A percentile compares a stretch with the other conserved stretches of the same genome.
phyloP scores from a whole-genome alignment of 495 filamentous ascomycete genomes.

The Aspergillus ostianus region DNA sequence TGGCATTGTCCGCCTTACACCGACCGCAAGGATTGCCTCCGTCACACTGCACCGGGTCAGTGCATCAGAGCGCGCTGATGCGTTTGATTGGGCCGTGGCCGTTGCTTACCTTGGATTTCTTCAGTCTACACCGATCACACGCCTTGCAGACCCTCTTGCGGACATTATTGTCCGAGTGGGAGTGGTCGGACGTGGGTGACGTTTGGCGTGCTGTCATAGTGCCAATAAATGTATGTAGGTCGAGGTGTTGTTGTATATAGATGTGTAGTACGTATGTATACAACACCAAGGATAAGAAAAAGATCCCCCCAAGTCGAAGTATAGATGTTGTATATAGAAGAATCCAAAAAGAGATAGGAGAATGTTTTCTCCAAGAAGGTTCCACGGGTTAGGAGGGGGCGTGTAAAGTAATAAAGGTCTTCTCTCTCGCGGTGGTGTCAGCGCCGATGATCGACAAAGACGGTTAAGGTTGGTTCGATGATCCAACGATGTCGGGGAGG shows the following conservation, averaged over 20 bases:
- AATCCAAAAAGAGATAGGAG: not conserved
- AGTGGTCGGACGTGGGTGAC: slow-evolving; percentile 44
- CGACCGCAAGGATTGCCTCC: slow-evolving; percentile 58
- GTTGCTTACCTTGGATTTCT: slow-evolving; percentile 61
- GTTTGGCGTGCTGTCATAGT: slow-evolving; percentile 49
- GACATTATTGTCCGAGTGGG: slow-evolving; percentile 42
- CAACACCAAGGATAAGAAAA: not conserved
- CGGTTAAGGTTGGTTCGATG: slow-evolving; percentile 20
- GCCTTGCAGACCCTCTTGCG: slow-evolving; percentile 64
- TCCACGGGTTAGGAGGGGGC: not conserved
- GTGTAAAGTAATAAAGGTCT: not conserved
- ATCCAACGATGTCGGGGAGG: slow-evolving; percentile 18
- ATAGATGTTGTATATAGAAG: not conserved
- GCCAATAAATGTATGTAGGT: slow-evolving; percentile 17
- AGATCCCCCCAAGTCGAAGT: not conserved
- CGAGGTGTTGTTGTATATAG: not conserved
- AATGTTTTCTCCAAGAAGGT: not conserved
- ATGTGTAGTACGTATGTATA: not conserved
- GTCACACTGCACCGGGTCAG: slow-evolving; percentile 52
- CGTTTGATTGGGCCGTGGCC: slow-evolving; percentile 9
- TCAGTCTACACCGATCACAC: slow-evolving; percentile 62
- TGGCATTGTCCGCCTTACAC: slow-evolving; percentile 58
- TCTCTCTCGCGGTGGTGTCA: slow-evolving; percentile 11
- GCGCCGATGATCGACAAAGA: slow-evolving; percentile 9
- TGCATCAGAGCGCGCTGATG: slow-evolving; percentile 19